Evolutionary conservation across 352 stramenopile genomes (phyloP), one percentile per base, ranked within the genome.

Genomic region (Peronosclerospora sorghi): DNA sequence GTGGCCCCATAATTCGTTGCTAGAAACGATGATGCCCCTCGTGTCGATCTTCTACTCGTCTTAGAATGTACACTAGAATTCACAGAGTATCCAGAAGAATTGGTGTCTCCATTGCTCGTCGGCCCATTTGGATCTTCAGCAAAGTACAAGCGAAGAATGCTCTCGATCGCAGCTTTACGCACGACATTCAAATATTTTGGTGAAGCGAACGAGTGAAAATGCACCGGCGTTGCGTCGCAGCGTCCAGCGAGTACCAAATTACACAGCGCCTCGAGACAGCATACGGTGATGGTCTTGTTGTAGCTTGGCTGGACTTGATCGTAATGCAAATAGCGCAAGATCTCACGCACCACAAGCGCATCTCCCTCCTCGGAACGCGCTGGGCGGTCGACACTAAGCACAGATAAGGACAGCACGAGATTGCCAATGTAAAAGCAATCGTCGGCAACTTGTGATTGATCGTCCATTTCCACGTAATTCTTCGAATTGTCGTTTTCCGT

Each of bases 401-500:
- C 56, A 7, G 77, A 90, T 3, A 90, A 51, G 29, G 77, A 78
- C 7, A 90, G 27, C 15, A 92, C 71, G 8, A 87, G 73, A 37
- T 68, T 80, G 18, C 77, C 76, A 35, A 92, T 62, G 70, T 89
- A 91, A 44, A 86, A 91, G 32, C 76, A 88, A 57, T 91, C 76
- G 38, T 89, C 79, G 0, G 73, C 76, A 35, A 89, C 79, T 54
- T 86, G 75, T 0, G 74, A 87, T 43, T 87, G 73, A 29, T 91
- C 79, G 44, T 80, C 76, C 76, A 89, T 89, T 50, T 91, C 74
- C 23, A 91, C 75, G 34, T 89, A 91, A 45, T 91, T 91, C 45
- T 91, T 89, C 35, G 79, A 91, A 54, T 91, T 91, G 62, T 91
- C 79, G 45, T 91, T 91, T 42, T 91, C 76, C 17, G 41, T 72